Evolutionary conservation across 257 asterid genomes (phyloP), one percentile per base, ranked within the genome.

Genomic region (Solanum commersonii): DNA sequence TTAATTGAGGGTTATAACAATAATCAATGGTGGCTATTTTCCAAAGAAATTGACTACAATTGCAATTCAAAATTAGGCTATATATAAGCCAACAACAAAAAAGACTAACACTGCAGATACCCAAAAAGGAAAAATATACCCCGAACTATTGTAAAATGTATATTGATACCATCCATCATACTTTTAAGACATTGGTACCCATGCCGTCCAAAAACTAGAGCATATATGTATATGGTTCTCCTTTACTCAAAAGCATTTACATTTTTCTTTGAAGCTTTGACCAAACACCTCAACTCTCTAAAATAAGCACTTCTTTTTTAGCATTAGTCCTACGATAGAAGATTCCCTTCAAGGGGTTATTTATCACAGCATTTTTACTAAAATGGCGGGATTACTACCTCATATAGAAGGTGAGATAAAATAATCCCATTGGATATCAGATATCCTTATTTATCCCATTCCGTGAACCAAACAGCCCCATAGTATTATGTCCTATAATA

Each of bases 91-190:
- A 42, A 42, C 49, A 42, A 42, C 49, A 42, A 42, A 11, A 42
- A 44, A 12, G 16, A 44, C 52, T 44, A 44, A 46, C 56, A 46
- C 18, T 4, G 18, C 6, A 46, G 52, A 46, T 12, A 49, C 56
- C 7, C 8, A 2, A 49, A 0, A 49, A 49, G 9, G 60, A 49
- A 1, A 15, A 49, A 49, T 49, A 49, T 49, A 0, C 22, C 3
- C 8, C 22, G 9, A 49, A 15, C 9, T 49, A 49, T 15, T 3
- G 22, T 49, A 49, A 49, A 49, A 0, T 0, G 0, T 49, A 49
- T 49, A 0, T 1, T 0, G 22, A 15, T 49, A 49, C 1, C 0
- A 0, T 49, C 9, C 20, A 8, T 49, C 60, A 49, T 5, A 49
- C 9, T 49, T 49, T 49, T 49, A 9, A 1, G 60, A 14, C 9